A percentile compares a stretch with the other conserved stretches of the same genome.
Evolutionary conservation across 2,329 filamentous ascomycete genomes (phyloP).

Genomic region (Thermoascus crustaceus): DNA sequence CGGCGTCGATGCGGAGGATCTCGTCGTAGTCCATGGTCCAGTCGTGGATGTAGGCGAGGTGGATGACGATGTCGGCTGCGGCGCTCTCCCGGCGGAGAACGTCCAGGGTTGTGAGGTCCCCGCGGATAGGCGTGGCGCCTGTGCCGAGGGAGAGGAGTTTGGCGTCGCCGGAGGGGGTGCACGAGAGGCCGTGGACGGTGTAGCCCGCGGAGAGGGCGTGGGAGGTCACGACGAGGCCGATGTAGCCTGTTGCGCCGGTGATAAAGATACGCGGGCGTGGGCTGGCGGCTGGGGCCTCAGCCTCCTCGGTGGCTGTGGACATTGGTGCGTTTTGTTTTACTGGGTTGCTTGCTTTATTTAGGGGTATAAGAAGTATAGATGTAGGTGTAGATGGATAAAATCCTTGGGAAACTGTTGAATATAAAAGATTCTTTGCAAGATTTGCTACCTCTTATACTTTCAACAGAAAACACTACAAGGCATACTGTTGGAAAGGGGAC

Average conservation of each 20-base stretch:
- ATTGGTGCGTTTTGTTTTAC: too few species aligned
- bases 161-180: constrained; percentile 26
- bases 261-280: constrained; percentile 33
- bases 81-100: constrained; percentile 31
- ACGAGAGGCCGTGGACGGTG: constrained; percentile 35
- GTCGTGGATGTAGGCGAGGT: constrained; percentile 30
- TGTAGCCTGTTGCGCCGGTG: constrained; percentile 35
- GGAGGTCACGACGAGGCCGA: constrained; percentile 30
- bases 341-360: too few species aligned
- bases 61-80: constrained; percentile 38
- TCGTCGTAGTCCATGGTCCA: constrained; percentile 14
- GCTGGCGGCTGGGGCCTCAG: too few species aligned
- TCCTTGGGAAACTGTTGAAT: too few species aligned
- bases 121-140: constrained; percentile 35
- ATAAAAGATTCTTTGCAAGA: too few species aligned
- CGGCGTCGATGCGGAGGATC: constrained; percentile 24
- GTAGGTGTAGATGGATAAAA: too few species aligned
- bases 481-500: too few species aligned
- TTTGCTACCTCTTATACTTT: too few species aligned
- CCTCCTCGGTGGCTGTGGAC: too few species aligned
- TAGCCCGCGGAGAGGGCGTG: constrained; percentile 34
- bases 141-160: constrained; percentile 30
- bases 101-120: constrained; percentile 32
- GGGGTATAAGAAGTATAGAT: too few species aligned
- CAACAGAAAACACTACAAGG: too few species aligned